phyloP scores from a whole-genome alignment of 805 yeast genomes.

The Kluyveromyces lactis region DNA sequence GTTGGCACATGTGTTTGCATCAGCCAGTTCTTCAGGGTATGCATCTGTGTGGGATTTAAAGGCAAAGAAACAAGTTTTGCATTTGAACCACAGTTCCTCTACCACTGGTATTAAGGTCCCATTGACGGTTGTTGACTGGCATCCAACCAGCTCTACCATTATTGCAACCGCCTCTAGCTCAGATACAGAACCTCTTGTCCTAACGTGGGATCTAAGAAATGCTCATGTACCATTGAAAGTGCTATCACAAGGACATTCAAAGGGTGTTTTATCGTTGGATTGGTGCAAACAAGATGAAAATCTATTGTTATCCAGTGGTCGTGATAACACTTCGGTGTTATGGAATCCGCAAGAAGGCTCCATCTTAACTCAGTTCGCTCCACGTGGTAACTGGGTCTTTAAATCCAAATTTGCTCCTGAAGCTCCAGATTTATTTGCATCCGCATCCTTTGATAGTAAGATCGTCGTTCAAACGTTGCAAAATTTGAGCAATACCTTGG shows the following conservation, averaged over 20 bases:
- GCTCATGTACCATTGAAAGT: slow-evolving; percentile 81
- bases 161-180: slow-evolving; percentile 81
- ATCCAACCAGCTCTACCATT: slow-evolving; percentile 79
- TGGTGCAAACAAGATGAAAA: slow-evolving; percentile 85
- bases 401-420: slow-evolving; percentile 80
- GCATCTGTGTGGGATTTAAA: slow-evolving; percentile 93
- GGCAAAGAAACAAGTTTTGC: slow-evolving; percentile 80
- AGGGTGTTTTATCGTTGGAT: slow-evolving; percentile 83
- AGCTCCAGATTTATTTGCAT: slow-evolving; percentile 83
- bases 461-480: slow-evolving; percentile 78
- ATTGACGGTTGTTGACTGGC: slow-evolving; percentile 86
- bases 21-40: slow-evolving; percentile 77
- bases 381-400: slow-evolving; percentile 90
- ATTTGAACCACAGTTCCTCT: slow-evolving; percentile 60
- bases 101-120: slow-evolving; percentile 47
- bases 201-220: slow-evolving; percentile 92
- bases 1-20: slow-evolving; percentile 79
- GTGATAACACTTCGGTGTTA: slow-evolving; percentile 76
- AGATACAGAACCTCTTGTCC: slow-evolving; percentile 70
- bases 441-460: slow-evolving; percentile 82
- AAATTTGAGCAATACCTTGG: slow-evolving; percentile 36
- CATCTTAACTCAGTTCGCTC: slow-evolving; percentile 78
- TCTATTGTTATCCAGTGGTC: slow-evolving; percentile 81
- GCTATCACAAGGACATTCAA: slow-evolving; percentile 62
- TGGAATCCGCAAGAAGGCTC: slow-evolving; percentile 84